Evolutionary conservation across 1,284 basidiomycete species (phyloP), one percentile per base, ranked within the genome.

Genomic region (Cutaneotrichosporon daszewskae): DNA sequence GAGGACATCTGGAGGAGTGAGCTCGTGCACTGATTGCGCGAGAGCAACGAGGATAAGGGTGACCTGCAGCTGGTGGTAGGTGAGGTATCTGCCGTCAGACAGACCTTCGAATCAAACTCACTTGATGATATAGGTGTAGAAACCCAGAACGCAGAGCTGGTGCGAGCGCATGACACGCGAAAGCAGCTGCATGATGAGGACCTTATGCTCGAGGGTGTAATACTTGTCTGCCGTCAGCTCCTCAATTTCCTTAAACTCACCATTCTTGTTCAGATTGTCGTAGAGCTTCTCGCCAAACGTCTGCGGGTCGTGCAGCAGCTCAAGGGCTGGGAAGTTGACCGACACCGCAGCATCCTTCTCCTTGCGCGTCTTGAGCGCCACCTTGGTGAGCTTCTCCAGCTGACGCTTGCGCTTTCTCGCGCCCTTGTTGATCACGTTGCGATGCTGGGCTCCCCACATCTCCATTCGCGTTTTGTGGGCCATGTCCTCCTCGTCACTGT

Each of bases 131-230:
- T 96, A 98, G 16, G 87, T 87, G 76, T 98, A 99, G 74, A 97
- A 96, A n/a, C 84, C 81, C 38, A 98, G 82, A 26, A 98, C 83
- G 65, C 84, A 90, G 47, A 95, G 82, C 69, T 92, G 91, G 75
- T 98, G 94, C 2, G 80, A 74, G 28, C 89, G 87, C 81, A 92
- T 94, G 41, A 97, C 85, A 37, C 95, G 83, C n/a, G 88, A 87
- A 38, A 98, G 80, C 29, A 99, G 83, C 68, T 97, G 91, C 89
- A 98, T 95, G 63, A 96, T 78, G 53, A 97, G 78, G 48, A 98
- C 85, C 73, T 96, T 97, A 77, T 97, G 94, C 58, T 97, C 92
- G 55, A 98, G 80, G 17, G 87, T 85, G 66, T 87, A 90, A 14
- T 85, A 83, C 69, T 92, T 95, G 77, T 96, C 92, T 38, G 37